Evolutionary conservation across 2,329 filamentous ascomycete genomes (phyloP), one percentile per base, ranked within the genome.

Genomic region (Elsinoe arachidis): DNA sequence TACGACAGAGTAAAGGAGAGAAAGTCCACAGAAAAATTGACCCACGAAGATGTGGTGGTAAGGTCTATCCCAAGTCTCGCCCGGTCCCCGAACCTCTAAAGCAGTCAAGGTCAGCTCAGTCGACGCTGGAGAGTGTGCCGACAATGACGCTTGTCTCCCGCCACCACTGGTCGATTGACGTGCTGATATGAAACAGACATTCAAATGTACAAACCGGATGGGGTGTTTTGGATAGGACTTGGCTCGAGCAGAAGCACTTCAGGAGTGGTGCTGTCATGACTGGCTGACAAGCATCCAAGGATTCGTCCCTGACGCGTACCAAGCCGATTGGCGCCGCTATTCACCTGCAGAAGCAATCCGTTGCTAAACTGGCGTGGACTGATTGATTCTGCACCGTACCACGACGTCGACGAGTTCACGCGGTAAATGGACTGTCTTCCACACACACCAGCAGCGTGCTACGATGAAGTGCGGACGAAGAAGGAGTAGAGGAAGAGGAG

Each of bases 281-380:
- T 53, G 49, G 49, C 49, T 38, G 49, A 53, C 49, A 53, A 53
- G 49, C 49, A 53, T 53, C 21, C 49, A 53, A 53, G 49, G 30
- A 53, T 53, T 38, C 49, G 33, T 53, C 49, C 49, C 49, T 23
- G 49, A 53, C 49, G 34, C 33, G 33, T n/a, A 38, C 49, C 34
- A 53, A 23, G 49, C 15, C 49, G 33, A 53, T 53, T 33, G 34
- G 49, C 49, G 33, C 14, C 33, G 6, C 17, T 26, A 2, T 7
- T n/a, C 14, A 38, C 37, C 15, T 38, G 37, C 12, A 15, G 12
- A 38, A 38, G 37, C 37, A 38, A 38, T 15, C 4, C 12, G 12
- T 3, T 38, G 37, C 12, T 15, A 38, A 4, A 38, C 37, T 12
- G 3, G 4, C 37, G 15, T 15, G 12, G 10, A 14, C 3, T 38